Evolutionary conservation across 78 protist genomes (phyloP).

Genomic region (Cavenderia fasciculata): DNA sequence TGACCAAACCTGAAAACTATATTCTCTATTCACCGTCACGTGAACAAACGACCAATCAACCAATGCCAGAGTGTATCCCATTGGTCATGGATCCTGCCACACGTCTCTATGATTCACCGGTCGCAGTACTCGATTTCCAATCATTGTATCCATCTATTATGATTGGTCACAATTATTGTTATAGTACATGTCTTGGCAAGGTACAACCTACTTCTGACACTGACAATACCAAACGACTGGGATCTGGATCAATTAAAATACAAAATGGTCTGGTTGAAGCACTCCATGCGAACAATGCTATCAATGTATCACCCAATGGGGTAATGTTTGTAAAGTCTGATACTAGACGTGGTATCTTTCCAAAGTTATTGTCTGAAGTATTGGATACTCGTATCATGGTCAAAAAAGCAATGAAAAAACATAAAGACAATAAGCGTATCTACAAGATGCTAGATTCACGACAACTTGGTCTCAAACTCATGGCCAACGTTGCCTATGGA

Average conservation of each 20-base stretch:
- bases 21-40: slow-evolving; percentile 85
- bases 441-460: slow-evolving; percentile 85
- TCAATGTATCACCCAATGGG: slow-evolving; percentile 86
- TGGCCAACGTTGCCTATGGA: slow-evolving; percentile 99
- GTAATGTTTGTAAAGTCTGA: slow-evolving; percentile 67
- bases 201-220: neutral
- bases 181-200: slow-evolving; percentile 78
- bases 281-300: neutral
- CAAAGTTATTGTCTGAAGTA: slow-evolving; percentile 94
- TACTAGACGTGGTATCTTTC: slow-evolving; percentile 94
- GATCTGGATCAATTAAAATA: slow-evolving; percentile 27
- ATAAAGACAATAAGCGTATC: slow-evolving; percentile 17
- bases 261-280: slow-evolving; percentile 68
- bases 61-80: slow-evolving; percentile 90
- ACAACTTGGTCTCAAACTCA: slow-evolving; percentile 96
- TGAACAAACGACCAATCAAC: slow-evolving; percentile 23
- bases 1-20: slow-evolving; percentile 86
- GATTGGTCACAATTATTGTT: slow-evolving; percentile 97
- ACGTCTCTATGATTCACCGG: slow-evolving; percentile 90
- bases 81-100: slow-evolving; percentile 94
- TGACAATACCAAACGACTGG: slow-evolving; percentile 40
- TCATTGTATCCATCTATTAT: slow-evolving; percentile 97
- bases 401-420: slow-evolving; percentile 88
- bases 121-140: slow-evolving; percentile 96
- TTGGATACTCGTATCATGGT: slow-evolving; percentile 94